Evolutionary conservation across 2,329 filamentous ascomycete species (phyloP), one percentile per base, ranked within the genome.

Genomic region (Berkeleyomyces basicola): DNA sequence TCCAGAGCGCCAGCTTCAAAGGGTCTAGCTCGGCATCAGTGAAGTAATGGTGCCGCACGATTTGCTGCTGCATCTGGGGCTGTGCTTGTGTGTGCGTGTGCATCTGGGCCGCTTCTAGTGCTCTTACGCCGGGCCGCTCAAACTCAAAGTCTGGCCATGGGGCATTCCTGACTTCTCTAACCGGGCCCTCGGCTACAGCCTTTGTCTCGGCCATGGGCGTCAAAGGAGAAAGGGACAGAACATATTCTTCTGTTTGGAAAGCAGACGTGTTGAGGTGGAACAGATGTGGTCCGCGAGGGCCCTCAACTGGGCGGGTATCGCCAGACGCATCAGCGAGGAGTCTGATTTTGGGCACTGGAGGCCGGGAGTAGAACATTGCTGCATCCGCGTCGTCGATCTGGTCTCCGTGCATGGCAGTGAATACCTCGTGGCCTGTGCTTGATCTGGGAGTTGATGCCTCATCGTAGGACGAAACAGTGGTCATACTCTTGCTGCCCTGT

Each of bases 391-490:
- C 79, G 9, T 53, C 47, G n/a, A 62, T 44, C 10, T 62, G 44
- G 33, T 33, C 44, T 10, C 42, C 43, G 9, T 53, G 55, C 55
- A 63, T 51, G 11, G 61, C 57, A 11, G 39, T 40, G 31, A 55
- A 57, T 23, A 59, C 40, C 7, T 62, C 60, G 65, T 82, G 79
- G 66, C 81, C 78, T 67, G 79, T 79, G 68, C 76, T 80, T 55
- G 86, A 86, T 66, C 82, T 81, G 16, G 91, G 91, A 36, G 91
- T 96, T 39, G 83, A 82, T 3, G 85, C 80, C 71, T 95, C 90
- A 69, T 95, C 90, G 69, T 87, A 90, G 1, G 89, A 92, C 5
- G 90, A 95, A 44, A 93, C 78, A 1, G 91, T 95, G 2, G 89
- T 92, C 70, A 91, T 83, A 76, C 89, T 95, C 65, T 87, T 82